Percentiles rank a stretch among this genome's conserved stretches.
Evolutionary conservation across 108 stramenopile species (phyloP).

Genomic region (Skeletonema marinoi): DNA sequence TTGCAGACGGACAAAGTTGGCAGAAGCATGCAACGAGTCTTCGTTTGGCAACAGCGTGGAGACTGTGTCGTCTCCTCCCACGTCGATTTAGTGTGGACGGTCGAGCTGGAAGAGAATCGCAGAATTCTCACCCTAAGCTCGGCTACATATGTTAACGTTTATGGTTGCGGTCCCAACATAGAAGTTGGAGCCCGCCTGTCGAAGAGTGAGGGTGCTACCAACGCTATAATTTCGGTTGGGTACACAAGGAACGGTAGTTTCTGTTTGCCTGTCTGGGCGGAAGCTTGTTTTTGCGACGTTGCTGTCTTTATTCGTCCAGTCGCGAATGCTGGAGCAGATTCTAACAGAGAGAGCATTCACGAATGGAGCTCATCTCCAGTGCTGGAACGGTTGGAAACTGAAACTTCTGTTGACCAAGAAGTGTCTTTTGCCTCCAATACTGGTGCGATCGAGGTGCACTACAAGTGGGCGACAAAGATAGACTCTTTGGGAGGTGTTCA

Average conservation of each 20-base stretch:
- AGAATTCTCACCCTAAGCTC: constrained; percentile 67
- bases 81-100: constrained; percentile 61
- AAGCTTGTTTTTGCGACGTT: constrained; percentile 8
- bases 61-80: background rate
- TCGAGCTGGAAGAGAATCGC: constrained; percentile 66
- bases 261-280: constrained; percentile 8
- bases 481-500: background rate
- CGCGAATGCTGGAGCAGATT: background rate
- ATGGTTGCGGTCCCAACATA: constrained; percentile 41
- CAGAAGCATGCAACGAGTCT: constrained; percentile 39
- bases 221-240: background rate
- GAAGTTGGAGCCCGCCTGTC: constrained; percentile 54
- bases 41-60: constrained; percentile 9
- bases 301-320: constrained; percentile 7
- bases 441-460: constrained; percentile 7
- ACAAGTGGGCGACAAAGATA: constrained; percentile 8
- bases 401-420: background rate
- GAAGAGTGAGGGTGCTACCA: background rate
- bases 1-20: constrained; percentile 64
- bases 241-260: background rate
- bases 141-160: constrained; percentile 49
- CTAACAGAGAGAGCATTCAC: background rate
- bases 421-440: background rate
- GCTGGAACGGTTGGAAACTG: background rate
- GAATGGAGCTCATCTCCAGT: constrained; percentile 11